Evolutionary conservation across 2,329 filamentous ascomycete genomes (phyloP).

Genomic region (Keithomyces neogunnii): DNA sequence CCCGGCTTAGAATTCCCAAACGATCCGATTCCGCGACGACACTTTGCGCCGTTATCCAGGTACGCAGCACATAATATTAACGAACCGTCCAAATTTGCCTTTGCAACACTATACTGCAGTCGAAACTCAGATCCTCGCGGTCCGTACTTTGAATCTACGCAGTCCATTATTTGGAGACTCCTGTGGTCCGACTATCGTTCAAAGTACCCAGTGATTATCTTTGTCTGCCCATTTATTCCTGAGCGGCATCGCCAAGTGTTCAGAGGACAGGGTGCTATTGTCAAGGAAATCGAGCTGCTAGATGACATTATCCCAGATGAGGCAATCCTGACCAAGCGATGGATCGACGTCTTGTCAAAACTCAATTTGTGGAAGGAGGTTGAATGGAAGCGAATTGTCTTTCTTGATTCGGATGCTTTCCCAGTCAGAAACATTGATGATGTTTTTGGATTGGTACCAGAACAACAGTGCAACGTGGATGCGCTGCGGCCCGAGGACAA

Average conservation of each 20-base stretch:
- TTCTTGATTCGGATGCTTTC: slow-evolving; percentile 3
- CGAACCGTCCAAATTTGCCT: background rate
- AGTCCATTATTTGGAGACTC: slow-evolving; percentile 2
- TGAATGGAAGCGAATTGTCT: slow-evolving; percentile 3
- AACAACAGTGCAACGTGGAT: background rate
- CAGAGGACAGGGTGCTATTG: slow-evolving; percentile 1
- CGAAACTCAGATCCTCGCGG: slow-evolving; percentile 1
- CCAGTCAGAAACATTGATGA: slow-evolving; percentile 2
- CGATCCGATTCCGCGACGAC: slow-evolving; percentile 1
- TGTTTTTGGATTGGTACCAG: background rate
- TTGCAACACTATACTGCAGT: slow-evolving; percentile 3
- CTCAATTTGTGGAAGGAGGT: slow-evolving; percentile 1
- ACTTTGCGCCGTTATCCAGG: background rate
- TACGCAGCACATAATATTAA: slow-evolving; percentile 2
- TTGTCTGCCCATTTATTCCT: slow-evolving; percentile 4
- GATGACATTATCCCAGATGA: slow-evolving; percentile 1
- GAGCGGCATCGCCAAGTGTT: background rate
- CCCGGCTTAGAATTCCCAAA: slow-evolving; percentile 2
- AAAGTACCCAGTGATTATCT: slow-evolving; percentile 1
- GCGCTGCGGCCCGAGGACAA: background rate
- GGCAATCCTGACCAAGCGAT: slow-evolving; percentile 1
- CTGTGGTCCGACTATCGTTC: slow-evolving; percentile 3
- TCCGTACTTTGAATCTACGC: slow-evolving; percentile 1
- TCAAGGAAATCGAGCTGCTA: slow-evolving; percentile 2
- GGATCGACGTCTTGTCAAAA: slow-evolving; percentile 4